Base-by-base conservation (phyloP, 225 moss, liverwort and hornwort genomes). In the Pleurozium schreberi region DNA sequence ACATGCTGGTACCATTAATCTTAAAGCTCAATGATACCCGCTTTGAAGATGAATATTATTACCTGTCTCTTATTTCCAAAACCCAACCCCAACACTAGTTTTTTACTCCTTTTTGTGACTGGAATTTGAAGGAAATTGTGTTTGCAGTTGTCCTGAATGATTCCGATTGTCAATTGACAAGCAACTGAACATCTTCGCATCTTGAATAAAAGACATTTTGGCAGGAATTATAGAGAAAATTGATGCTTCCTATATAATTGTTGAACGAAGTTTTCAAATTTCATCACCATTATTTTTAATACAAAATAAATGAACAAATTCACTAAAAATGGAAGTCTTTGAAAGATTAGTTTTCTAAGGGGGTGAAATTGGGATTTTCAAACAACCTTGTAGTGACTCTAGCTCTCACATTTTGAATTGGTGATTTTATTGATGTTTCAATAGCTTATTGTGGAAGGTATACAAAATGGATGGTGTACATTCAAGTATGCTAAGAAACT, bases 51-150 rank as follows among this genome's bases (percentile, higher is more conserved):
- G 10, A 65, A 66, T 38, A 38, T 10, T 6, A 38, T 20, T 11
- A 6, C 9, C 6, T 1, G 5, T n/a, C 4, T 11, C 0, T 3
- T 68, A 7, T n/a, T 13, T 6, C 38, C 22, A 7, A n/a, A 68
- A n/a, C 23, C 22, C 64, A 34, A 30, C n/a, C 9, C 33, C n/a
- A 68, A 68, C 2, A n/a, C 1, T n/a, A 1, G 4, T n/a, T 67
- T 64, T 18, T 8, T n/a, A 40, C n/a, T n/a, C 23, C 47, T 47
- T 31, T 21, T 76, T 0, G 3, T 13, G 22, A 76, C 2, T 53
- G 5, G 55, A 78, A 78, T 23, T 78, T 26, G 25, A 78, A 38
- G 74, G 15, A 77, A 25, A 53, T 23, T 9, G 5, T 50, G 15
- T 38, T 14, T 38, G 77, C 16, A 77, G 23, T 52, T 53, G 25